Conservation (phyloP, 2,329 filamentous ascomycete genomes). For the Chrysoporthe austroafricana region DNA sequence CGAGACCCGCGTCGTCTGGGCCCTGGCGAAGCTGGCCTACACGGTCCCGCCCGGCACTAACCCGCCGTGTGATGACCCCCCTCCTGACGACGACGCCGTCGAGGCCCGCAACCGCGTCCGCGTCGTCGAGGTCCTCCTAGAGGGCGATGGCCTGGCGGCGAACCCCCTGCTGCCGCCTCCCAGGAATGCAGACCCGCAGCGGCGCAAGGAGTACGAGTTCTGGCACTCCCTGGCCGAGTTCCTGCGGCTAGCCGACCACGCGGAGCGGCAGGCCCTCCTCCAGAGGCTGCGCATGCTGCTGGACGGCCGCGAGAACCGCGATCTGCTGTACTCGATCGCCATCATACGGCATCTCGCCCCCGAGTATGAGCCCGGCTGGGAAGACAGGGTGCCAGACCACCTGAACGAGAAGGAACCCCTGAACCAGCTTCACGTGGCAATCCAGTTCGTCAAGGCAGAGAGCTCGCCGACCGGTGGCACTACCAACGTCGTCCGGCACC, state of each 20-base stretch:
- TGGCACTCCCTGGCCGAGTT: slow-evolving; percentile 81
- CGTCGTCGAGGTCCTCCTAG: slow-evolving; percentile 77
- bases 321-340: slow-evolving; percentile 88
- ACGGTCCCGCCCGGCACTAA: slow-evolving; percentile 43
- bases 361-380: slow-evolving; percentile 62
- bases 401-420: slow-evolving; percentile 69
- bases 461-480: slow-evolving; percentile 68
- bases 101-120: slow-evolving; percentile 72
- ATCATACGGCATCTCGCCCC: slow-evolving; percentile 76
- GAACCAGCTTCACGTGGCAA: slow-evolving; percentile 69
- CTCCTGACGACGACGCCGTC: slow-evolving; percentile 60
- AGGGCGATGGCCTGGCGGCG: slow-evolving; percentile 65
- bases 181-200: slow-evolving; percentile 55
- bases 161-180: slow-evolving; percentile 61
- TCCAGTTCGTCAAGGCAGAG: slow-evolving; percentile 70
- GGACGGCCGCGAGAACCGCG: slow-evolving; percentile 82
- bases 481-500: slow-evolving; percentile 72
- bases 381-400: slow-evolving; percentile 59
- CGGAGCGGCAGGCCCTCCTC: slow-evolving; percentile 68
- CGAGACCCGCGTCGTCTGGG: slow-evolving; percentile 65
- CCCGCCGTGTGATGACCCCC: slow-evolving; percentile 42
- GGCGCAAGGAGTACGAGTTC: slow-evolving; percentile 72
- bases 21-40: slow-evolving; percentile 56
- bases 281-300: slow-evolving; percentile 69
- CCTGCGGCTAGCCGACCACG: slow-evolving; percentile 63